Conservation (phyloP, 345 rosid species). For the Noccaea bulbosa region DNA sequence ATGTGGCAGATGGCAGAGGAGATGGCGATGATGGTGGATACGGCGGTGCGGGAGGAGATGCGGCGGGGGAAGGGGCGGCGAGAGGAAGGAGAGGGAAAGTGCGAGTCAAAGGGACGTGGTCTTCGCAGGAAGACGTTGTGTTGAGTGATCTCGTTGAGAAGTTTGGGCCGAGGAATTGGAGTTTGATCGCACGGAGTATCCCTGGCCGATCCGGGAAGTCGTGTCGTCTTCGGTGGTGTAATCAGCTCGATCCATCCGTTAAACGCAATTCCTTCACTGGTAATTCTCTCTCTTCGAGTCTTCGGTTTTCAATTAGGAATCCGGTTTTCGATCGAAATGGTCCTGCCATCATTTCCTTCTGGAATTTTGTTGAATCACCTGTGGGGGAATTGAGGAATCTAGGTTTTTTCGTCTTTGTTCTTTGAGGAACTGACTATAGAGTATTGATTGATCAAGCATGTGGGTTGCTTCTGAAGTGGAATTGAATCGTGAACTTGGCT, state of each 20-base stretch:
- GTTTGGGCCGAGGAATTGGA: conserved; percentile 83
- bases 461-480: conserved; percentile 27
- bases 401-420: conserved; percentile 14
- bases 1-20: conserved; percentile 26
- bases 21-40: conserved; percentile 35
- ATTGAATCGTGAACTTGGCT: neutral
- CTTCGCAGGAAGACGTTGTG: conserved; percentile 72
- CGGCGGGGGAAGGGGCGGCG: conserved; percentile 42
- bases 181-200: conserved; percentile 73
- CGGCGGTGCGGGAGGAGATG: conserved; percentile 38
- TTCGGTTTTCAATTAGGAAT: conserved; percentile 8
- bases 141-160: conserved; percentile 59
- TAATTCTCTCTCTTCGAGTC: conserved; percentile 6
- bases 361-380: conserved; percentile 9
- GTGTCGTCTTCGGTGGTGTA: conserved; percentile 94
- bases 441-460: neutral
- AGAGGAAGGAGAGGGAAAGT: conserved; percentile 41
- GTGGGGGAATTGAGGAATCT: conserved; percentile 18
- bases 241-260: conserved; percentile 84
- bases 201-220: conserved; percentile 87
- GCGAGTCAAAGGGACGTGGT: conserved; percentile 75
- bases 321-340: neutral
- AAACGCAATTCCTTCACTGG: conserved; percentile 85
- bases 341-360: conserved; percentile 24
- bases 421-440: conserved; percentile 3